A percentile compares a stretch with the other conserved stretches of the same genome.
Evolutionary conservation across 2,329 filamentous ascomycete genomes (phyloP).

Genomic region (Penicillium nordicum): DNA sequence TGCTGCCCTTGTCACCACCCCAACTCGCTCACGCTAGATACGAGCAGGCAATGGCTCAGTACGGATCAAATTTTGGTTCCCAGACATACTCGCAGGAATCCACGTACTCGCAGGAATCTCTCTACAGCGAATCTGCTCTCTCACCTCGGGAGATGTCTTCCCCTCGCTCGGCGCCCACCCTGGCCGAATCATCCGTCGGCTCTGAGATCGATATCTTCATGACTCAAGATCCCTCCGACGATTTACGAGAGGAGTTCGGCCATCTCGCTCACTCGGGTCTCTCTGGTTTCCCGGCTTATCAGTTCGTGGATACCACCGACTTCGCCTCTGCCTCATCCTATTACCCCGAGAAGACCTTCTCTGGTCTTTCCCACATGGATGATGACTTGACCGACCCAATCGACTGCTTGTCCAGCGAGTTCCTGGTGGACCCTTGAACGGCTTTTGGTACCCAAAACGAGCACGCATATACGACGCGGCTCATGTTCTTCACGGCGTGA

Average conservation of each 20-base stretch:
- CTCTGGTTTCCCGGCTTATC: constrained; percentile 30
- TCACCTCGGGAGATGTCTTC: constrained; percentile 37
- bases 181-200: constrained; percentile 33
- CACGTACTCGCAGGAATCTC: constrained; percentile 26
- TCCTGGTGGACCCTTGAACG: constrained; percentile 32
- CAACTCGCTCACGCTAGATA: constrained; percentile 23
- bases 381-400: constrained; percentile 38
- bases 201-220: constrained; percentile 44
- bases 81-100: constrained; percentile 26
- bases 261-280: constrained; percentile 29
- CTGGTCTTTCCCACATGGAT: constrained; percentile 23
- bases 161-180: constrained; percentile 35
- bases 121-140: constrained; percentile 30
- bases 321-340: constrained; percentile 33
- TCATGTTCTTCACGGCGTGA: constrained; percentile 15
- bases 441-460: constrained; percentile 5
- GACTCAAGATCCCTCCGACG: constrained; percentile 30
- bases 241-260: constrained; percentile 32
- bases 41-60: constrained; percentile 24
- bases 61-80: constrained; percentile 7
- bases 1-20: constrained; percentile 34
- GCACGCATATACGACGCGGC: constrained; percentile 11
- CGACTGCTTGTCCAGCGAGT: constrained; percentile 39
- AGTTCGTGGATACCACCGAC: constrained; percentile 24
- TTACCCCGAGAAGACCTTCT: constrained; percentile 34